Evolutionary conservation across 345 rosid genomes (phyloP).

Genomic region (Arabidopsis arenosa): DNA sequence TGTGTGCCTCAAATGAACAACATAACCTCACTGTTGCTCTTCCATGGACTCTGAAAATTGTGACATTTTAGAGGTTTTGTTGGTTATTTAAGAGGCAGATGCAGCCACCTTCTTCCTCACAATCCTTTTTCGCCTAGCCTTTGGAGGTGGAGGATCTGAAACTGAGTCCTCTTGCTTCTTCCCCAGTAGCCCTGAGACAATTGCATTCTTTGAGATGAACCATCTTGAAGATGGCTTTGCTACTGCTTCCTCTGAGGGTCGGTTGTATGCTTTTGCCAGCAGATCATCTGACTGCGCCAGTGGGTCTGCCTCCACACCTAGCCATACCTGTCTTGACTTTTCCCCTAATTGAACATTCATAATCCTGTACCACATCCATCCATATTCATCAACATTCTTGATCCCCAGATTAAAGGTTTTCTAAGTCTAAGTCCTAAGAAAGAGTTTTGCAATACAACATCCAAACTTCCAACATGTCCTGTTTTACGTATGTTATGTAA

Average conservation of each 20-base stretch:
- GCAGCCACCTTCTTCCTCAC: conserved; percentile 79
- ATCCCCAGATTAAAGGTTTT: conserved; percentile 13
- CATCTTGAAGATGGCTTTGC: conserved; percentile 62
- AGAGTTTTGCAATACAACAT: neutral
- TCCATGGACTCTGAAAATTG: conserved; percentile 21
- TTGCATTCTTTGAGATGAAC: conserved; percentile 82
- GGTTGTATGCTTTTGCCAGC: conserved; percentile 69
- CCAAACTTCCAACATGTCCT: neutral
- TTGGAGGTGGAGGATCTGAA: conserved; percentile 61
- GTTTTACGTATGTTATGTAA: neutral
- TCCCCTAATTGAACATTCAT: conserved; percentile 77
- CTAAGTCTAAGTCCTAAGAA: conserved; percentile 6
- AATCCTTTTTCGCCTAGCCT: conserved; percentile 77
- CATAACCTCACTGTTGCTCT: conserved; percentile 38
- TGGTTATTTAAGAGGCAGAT: conserved; percentile 39
- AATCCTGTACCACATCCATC: conserved; percentile 57
- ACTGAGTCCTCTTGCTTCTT: conserved; percentile 59
- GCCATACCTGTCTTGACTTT: conserved; percentile 78
- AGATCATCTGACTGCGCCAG: conserved; percentile 71
- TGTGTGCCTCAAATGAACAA: conserved; percentile 37
- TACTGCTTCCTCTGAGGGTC: conserved; percentile 54
- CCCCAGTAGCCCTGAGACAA: conserved; percentile 84
- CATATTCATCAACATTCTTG: conserved; percentile 29
- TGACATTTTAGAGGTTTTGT: conserved; percentile 15
- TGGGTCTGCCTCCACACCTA: conserved; percentile 89